Evolutionary conservation across 257 asterid species (phyloP), one percentile per base, ranked within the genome.

Genomic region (Solanum pimpinellifolium): DNA sequence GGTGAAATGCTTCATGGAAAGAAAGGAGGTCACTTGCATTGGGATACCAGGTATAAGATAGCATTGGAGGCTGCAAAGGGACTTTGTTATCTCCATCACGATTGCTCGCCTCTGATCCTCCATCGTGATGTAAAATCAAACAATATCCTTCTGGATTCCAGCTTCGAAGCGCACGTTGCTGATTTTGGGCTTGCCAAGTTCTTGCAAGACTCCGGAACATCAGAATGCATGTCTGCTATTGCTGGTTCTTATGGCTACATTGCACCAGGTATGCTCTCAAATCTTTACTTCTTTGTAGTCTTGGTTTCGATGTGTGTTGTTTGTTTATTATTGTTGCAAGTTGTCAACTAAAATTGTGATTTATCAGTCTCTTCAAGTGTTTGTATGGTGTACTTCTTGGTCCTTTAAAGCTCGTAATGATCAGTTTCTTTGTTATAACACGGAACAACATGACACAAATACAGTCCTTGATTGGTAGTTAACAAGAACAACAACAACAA

Each of bases 111-210:
- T 46, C 83, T 89, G 88, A 89, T 89, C 23, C 83, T 89, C 85
- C 91, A 89, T 16, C 89, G 91, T 29, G 99, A 96, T 81, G 98
- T 96, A 13, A 96, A 96, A 73, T 96, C 99, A 47, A 96, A 96
- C 90, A 96, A 89, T 60, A 89, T 89, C 46, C 84, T 89, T 41
- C 88, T 89, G 46, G 89, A 87, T 72, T 89, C 91, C 18, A 77
- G 77, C 47, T 89, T 72, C 3, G 91, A 89, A 75, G 91, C 91
- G 49, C 91, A 89, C 42, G 89, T 89, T 29, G 91, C 91, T 74
- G 91, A 89, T 68, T 89, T 89, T 65, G 91, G 91, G 42, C 87
- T 86, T 20, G 91, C 89, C 75, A 89, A 96, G 93, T 95, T 96
- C 91, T 92, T 96, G 96, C 98, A 94, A 86, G 98, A 94, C 74